Percentiles rank a stretch among this genome's conserved stretches.
These are phyloP conservation scores for Lactifluus piperatus DNA, from an alignment of 768 basidiomycete species.

Conservation along the genomic window DNA sequence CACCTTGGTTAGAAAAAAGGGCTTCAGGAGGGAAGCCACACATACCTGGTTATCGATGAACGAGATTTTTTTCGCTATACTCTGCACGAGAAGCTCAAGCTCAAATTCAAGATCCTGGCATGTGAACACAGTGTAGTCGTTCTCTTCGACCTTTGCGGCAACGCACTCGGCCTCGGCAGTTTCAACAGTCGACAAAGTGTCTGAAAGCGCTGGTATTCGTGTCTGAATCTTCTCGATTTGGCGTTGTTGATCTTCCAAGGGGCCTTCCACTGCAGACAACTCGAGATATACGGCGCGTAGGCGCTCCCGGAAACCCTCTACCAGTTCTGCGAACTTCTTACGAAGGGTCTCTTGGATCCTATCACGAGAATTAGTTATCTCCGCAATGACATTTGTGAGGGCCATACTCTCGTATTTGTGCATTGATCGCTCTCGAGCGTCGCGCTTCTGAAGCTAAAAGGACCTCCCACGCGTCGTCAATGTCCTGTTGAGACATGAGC, in stretches of 20 bases:
- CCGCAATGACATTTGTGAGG: background rate
- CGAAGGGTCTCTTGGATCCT: constrained; percentile 80
- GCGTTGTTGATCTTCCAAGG: constrained; percentile 75
- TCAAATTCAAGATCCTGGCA: constrained; percentile 87
- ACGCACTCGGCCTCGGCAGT: constrained; percentile 67
- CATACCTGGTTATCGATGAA: constrained; percentile 94
- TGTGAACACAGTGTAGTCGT: constrained; percentile 89
- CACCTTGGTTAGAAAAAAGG: background rate
- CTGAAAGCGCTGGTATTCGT: constrained; percentile 56
- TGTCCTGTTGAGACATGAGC: constrained; percentile 36
- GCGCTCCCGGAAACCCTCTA: constrained; percentile 66
- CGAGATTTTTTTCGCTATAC: constrained; percentile 80
- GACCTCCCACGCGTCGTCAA: constrained; percentile 69
- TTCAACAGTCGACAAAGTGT: constrained; percentile 43
- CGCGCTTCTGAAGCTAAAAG: constrained; percentile 68
- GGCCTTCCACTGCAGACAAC: constrained; percentile 66
- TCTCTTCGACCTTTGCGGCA: constrained; percentile 91
- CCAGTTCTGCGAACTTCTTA: constrained; percentile 67
- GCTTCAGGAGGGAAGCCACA: background rate
- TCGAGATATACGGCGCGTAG: constrained; percentile 60
- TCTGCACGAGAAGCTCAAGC: constrained; percentile 70
- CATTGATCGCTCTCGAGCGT: constrained; percentile 77
- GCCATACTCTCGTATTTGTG: constrained; percentile 77
- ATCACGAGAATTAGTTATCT: background rate
- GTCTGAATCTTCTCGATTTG: constrained; percentile 56